phyloP scores from a whole-genome alignment of 192 early-diverging fungal species.

The Geranomyces variabilis region DNA sequence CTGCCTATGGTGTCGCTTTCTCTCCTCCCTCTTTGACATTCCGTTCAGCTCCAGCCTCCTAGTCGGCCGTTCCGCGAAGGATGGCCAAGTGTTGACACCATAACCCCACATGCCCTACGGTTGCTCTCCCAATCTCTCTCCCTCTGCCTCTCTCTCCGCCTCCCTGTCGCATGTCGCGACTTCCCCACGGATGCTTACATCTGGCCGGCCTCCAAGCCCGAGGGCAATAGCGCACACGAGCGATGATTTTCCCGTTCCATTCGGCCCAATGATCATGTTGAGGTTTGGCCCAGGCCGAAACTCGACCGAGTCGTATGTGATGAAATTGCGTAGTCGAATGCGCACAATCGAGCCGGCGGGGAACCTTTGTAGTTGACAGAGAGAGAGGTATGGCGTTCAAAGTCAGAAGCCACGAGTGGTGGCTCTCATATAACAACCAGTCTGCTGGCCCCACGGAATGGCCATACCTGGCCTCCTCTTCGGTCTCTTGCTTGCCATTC shows the following conservation, averaged over 20 bases:
- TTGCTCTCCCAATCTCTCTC: no score
- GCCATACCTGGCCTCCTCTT: background rate
- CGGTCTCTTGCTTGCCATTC: background rate
- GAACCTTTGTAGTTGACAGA: slow-evolving; percentile 19
- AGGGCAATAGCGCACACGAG: slow-evolving; percentile 95
- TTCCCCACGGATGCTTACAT: slow-evolving; percentile 32
- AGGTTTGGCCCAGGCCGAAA: slow-evolving; percentile 88
- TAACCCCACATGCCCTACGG: no score
- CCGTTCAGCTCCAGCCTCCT: no score
- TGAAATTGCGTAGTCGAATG: slow-evolving; percentile 83
- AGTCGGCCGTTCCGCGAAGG: no score
- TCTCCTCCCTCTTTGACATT: no score
- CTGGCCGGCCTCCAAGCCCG: slow-evolving; percentile 81
- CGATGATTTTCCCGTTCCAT: slow-evolving; percentile 95
- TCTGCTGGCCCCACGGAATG: background rate
- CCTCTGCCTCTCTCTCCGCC: no score
- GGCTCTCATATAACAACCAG: background rate
- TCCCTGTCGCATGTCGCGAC: no score
- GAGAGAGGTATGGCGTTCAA: background rate
- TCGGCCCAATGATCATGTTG: slow-evolving; percentile 96
- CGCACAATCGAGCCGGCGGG: slow-evolving; percentile 68
- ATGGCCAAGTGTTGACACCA: no score
- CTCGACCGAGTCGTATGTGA: slow-evolving; percentile 91
- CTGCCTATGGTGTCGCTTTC: no score
- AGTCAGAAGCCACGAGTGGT: background rate